A percentile compares a stretch with the other conserved stretches of the same genome.
Conservation (phyloP, 345 rosid species). For the Rubroshorea leprosula region DNA sequence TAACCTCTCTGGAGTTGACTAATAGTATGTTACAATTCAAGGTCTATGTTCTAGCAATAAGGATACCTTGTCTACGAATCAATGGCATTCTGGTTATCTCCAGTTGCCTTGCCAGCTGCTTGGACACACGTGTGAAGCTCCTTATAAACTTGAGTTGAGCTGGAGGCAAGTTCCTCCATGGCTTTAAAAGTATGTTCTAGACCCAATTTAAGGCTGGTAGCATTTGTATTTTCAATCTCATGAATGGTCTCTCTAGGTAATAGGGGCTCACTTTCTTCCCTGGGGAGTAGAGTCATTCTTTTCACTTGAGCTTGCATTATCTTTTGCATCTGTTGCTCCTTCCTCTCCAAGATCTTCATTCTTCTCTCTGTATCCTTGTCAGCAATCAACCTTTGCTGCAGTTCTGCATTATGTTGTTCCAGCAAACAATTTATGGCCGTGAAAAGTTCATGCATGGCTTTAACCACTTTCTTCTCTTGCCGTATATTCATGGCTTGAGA, state of each 20-base stretch:
- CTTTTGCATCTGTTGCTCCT: constrained; percentile 35
- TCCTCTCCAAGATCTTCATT: constrained; percentile 35
- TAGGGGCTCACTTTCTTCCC: constrained; percentile 1
- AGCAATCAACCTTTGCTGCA: constrained; percentile 28
- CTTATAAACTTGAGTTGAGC: constrained; percentile 22
- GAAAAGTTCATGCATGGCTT: background rate
- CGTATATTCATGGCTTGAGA: background rate
- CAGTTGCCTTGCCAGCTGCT: constrained; percentile 8
- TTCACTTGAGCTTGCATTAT: constrained; percentile 21
- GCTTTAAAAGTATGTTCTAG: constrained; percentile 33
- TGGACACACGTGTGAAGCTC: constrained; percentile 25
- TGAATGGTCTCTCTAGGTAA: constrained; percentile 1
- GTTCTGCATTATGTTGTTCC: constrained; percentile 13
- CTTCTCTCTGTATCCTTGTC: constrained; percentile 40
- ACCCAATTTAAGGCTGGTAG: constrained; percentile 21
- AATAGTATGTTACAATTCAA: background rate
- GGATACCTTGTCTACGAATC: background rate
- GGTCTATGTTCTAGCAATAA: background rate
- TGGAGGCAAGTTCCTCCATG: constrained; percentile 35
- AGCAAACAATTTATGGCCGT: background rate
- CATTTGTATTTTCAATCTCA: constrained; percentile 6
- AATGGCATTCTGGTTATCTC: constrained; percentile 4
- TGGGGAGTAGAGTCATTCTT: constrained; percentile 12
- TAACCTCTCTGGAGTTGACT: background rate
- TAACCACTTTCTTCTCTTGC: background rate